Conservation (phyloP, 2,329 filamentous ascomycete genomes). For the Claviceps spartinae region DNA sequence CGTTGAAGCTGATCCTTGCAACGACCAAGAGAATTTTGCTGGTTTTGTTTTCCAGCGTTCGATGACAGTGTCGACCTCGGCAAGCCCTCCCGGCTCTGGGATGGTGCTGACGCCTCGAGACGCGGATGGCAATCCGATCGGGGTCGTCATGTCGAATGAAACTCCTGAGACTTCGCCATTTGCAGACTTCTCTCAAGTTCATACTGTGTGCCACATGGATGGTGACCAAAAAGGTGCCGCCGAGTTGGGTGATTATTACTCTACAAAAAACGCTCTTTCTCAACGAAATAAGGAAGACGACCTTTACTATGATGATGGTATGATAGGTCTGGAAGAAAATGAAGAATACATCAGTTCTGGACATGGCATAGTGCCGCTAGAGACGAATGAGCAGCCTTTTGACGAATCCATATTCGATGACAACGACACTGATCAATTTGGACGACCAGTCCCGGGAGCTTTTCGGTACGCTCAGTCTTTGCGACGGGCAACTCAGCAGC, state of each 20-base stretch:
- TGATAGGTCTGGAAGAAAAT: constrained; percentile 32
- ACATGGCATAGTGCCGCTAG: constrained; percentile 24
- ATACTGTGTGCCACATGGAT: background rate
- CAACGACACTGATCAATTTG: constrained; percentile 49
- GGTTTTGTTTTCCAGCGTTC: constrained; percentile 46
- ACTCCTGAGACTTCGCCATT: constrained; percentile 16
- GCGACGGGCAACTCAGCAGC: constrained; percentile 20
- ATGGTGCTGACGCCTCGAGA: constrained; percentile 41
- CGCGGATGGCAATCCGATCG: constrained; percentile 39
- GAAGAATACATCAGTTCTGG: constrained; percentile 24
- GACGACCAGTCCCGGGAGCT: constrained; percentile 43
- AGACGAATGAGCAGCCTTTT: constrained; percentile 44
- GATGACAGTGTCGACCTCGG: constrained; percentile 33
- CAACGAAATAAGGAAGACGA: constrained; percentile 37
- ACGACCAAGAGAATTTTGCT: constrained; percentile 47
- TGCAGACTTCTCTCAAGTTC: constrained; percentile 3
- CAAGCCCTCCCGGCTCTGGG: constrained; percentile 35
- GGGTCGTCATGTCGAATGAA: constrained; percentile 40
- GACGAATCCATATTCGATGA: constrained; percentile 64
- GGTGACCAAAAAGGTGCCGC: constrained; percentile 12
- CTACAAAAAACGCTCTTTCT: constrained; percentile 6
- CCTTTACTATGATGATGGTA: constrained; percentile 56
- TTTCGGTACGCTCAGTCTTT: constrained; percentile 40
- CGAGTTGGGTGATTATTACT: constrained; percentile 30
- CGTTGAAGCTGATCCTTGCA: constrained; percentile 30